These are phyloP conservation scores for Komagataella ulmi DNA, from an alignment of 805 yeast genomes.

Conservation along the genomic window DNA sequence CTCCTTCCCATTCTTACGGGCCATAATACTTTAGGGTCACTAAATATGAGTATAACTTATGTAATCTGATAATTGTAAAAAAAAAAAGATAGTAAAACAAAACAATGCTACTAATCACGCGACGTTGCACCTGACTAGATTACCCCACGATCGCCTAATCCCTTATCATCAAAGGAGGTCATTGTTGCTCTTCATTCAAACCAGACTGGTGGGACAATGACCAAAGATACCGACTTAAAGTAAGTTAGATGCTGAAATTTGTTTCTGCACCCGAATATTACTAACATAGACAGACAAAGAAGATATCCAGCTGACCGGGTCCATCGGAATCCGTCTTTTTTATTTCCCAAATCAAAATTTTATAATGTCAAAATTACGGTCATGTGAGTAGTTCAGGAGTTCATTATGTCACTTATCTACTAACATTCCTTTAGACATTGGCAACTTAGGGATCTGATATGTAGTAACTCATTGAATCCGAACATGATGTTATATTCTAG, in stretches of 20 bases:
- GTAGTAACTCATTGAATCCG: slow-evolving; percentile 27
- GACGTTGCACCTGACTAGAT: neutral
- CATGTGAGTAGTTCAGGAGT: slow-evolving; percentile 14
- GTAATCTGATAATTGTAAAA: no score
- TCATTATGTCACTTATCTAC: neutral
- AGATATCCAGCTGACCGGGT: neutral
- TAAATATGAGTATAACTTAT: no score
- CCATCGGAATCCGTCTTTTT: slow-evolving; percentile 5
- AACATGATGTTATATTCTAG: slow-evolving; percentile 44
- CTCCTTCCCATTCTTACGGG: neutral
- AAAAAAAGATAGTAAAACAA: no score
- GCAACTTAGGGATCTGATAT: slow-evolving; percentile 71
- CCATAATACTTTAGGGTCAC: neutral
- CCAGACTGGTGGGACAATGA: neutral
- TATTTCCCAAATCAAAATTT: slow-evolving; percentile 10
- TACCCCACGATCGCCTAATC: neutral
- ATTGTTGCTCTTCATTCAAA: neutral
- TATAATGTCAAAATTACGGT: slow-evolving; percentile 20
- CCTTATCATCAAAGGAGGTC: neutral
- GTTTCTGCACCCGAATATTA: no score
- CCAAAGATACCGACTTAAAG: neutral
- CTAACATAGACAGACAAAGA: neutral
- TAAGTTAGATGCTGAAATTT: neutral
- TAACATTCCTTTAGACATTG: slow-evolving; percentile 33
- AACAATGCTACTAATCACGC: neutral